Conservation (phyloP, 306 rosid genomes). For the barrel medic (Medicago truncatula) region MtrunA17r5.0-ANR NC_053044.1:31941001-31941500, state of each 20-base stretch:
- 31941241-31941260: neutral
- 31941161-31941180: fast-evolving
- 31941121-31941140: constrained; percentile 10
- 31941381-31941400: no score
- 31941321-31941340: neutral
- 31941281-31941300: constrained; percentile 22
- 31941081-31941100: neutral
- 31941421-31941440: neutral
- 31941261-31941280: neutral
- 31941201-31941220: neutral
- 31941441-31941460: neutral
- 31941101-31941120: neutral
- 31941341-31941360: neutral
- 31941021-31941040: fast-evolving
- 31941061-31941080: neutral
- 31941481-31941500: fast-evolving
- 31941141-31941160: constrained; percentile 33
- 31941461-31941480: fast-evolving
- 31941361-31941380: neutral
- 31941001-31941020: no score
- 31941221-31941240: neutral
- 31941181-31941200: constrained; percentile 19
- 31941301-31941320: neutral
- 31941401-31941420: constrained; percentile 14
- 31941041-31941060: constrained; percentile 1